Percentiles rank a stretch among this genome's conserved stretches.
Evolutionary conservation across 345 rosid genomes (phyloP).

Genomic region (Psidium guajava): DNA sequence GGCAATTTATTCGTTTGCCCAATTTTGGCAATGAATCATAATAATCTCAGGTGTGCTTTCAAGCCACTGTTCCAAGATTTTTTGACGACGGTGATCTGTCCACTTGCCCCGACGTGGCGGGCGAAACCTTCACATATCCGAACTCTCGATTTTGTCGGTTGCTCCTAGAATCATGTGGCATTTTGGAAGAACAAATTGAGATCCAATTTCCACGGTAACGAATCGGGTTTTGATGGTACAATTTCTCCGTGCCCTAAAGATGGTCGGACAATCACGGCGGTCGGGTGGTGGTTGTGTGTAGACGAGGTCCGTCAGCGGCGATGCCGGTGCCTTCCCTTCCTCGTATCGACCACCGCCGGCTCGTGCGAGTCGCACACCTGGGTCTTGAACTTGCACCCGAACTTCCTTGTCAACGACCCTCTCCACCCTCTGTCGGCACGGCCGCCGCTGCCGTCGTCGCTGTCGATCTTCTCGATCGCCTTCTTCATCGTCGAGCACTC

Average conservation of each 20-base stretch:
- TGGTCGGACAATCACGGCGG: neutral
- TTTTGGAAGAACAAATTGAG: neutral
- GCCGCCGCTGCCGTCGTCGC: constrained; percentile 13
- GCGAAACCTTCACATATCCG: neutral
- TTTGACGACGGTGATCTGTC: neutral
- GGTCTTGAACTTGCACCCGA: constrained; percentile 91
- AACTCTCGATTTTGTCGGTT: neutral
- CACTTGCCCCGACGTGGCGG: neutral
- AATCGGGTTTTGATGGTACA: neutral
- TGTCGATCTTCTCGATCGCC: constrained; percentile 69
- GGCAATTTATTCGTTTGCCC: neutral
- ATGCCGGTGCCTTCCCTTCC: constrained; percentile 32
- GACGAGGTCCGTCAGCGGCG: constrained; percentile 8
- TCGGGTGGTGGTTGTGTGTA: neutral
- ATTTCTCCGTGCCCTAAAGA: neutral
- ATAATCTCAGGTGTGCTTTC: neutral
- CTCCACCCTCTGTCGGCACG: constrained; percentile 16
- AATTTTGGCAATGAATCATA: neutral
- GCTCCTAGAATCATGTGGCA: neutral
- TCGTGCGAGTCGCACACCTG: constrained; percentile 95
- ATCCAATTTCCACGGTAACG: neutral
- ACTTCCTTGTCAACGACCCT: constrained; percentile 38
- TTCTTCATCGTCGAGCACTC: constrained; percentile 87
- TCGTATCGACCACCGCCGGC: constrained; percentile 39
- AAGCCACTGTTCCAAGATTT: neutral